These are phyloP conservation scores for Marsdenia floribunda DNA, from an alignment of 257 asterid genomes.

Conservation along the genomic window DNA sequence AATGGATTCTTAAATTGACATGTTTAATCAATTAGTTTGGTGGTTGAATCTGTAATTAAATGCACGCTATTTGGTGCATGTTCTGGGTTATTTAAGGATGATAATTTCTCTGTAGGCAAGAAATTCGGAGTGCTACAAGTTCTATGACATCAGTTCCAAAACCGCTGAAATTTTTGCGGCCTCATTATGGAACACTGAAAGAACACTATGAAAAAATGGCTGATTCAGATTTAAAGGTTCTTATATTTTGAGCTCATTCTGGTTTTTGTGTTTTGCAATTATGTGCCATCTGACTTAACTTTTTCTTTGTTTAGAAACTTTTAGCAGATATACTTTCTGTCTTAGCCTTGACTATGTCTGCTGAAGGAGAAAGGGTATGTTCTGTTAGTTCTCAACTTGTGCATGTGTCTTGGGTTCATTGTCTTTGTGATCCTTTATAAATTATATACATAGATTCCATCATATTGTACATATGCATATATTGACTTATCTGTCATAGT, in stretches of 20 bases:
- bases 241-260: not conserved
- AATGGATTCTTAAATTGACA: not conserved
- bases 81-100: not conserved
- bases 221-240: slow-evolving; percentile 72
- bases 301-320: slow-evolving; percentile 38
- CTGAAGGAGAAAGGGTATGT: slow-evolving; percentile 92
- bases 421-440: not conserved
- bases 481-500: not conserved
- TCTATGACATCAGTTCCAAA: slow-evolving; percentile 99
- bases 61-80: not conserved
- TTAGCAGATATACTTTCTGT: slow-evolving; percentile 96
- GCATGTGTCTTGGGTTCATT: not conserved
- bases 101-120: slow-evolving; percentile 49
- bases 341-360: slow-evolving; percentile 96
- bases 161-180: slow-evolving; percentile 91
- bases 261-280: not conserved
- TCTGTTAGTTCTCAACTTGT: not conserved
- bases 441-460: not conserved
- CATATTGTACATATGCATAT: not conserved
- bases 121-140: slow-evolving; percentile 90
- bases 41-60: not conserved
- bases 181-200: slow-evolving; percentile 89
- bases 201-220: slow-evolving; percentile 59
- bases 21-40: not conserved
- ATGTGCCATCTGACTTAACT: not conserved